Evolutionary conservation across 2,329 filamentous ascomycete genomes (phyloP), one percentile per base, ranked within the genome.

Genomic region (Drechslerella dactyloides): DNA sequence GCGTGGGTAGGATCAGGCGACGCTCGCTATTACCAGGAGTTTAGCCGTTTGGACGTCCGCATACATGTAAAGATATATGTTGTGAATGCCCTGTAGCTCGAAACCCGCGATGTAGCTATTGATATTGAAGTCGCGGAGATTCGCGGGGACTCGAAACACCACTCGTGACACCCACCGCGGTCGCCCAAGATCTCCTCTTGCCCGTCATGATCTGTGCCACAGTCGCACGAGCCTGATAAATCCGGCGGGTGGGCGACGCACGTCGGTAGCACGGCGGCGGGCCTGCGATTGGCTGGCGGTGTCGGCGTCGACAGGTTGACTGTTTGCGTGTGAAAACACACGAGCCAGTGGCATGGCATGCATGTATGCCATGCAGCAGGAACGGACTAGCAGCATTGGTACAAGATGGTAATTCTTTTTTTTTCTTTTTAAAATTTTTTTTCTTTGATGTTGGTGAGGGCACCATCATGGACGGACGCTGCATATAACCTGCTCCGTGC

Each of bases 201-300:
- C 15, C 37, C 51, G 51, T 27, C 7, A 5, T 54, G 30, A 53
- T 56, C 53, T 17, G 58, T 70, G 58, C 44, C 59, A 70, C 59
- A 52, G 44, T 69, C 51, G 19, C 44, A 63, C 52, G 40, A 53
- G 62, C 23, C 27, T 27, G 65, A 63, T 70, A 27, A 63, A 70
- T 63, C 65, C 65, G 58, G 65, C 53, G 52, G 27, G 30, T 27
- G 35, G 10, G n/a, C n/a, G 21, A 40, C 53, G 59, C 59, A 62
- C 3, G 50, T 62, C 35, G 27, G 59, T 62, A 50, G 59, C 40
- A 55, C 58, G 52, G 46, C 11, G 10, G 11, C 11, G 15, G 17
- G 10, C 17, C 17, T 51, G 15, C 19, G 15, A 42, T 42, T 42
- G 37, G 37, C n/a, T 42, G 37, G 37, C 37, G 11, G 37, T 15